Evolutionary conservation across 768 basidiomycete species (phyloP).

Genomic region (Rhizopogon vesiculosus): DNA sequence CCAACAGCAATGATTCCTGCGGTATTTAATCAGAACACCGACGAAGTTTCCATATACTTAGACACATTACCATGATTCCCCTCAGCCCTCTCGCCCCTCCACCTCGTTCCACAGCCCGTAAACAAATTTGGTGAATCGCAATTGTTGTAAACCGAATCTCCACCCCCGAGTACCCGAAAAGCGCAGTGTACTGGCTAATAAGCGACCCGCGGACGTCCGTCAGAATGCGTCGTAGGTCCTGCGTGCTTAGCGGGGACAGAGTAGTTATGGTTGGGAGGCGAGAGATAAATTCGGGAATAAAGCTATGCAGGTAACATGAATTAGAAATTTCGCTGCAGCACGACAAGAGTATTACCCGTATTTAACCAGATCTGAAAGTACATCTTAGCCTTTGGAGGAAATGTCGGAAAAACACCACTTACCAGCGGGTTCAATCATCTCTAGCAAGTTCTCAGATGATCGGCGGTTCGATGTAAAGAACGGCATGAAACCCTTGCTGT

Average conservation of each 20-base stretch:
- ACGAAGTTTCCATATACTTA: not conserved
- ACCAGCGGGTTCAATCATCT: slow-evolving; percentile 72
- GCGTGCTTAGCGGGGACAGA: slow-evolving; percentile 69
- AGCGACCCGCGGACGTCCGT: slow-evolving; percentile 91
- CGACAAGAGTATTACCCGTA: slow-evolving; percentile 52
- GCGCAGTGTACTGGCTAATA: slow-evolving; percentile 81
- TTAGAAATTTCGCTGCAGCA: not conserved
- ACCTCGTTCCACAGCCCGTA: slow-evolving; percentile 71
- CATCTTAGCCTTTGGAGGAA: not conserved
- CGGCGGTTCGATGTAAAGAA: slow-evolving; percentile 79
- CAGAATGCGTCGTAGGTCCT: slow-evolving; percentile 85
- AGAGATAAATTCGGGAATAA: slow-evolving; percentile 94
- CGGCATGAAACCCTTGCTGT: slow-evolving; percentile 36
- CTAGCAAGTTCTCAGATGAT: slow-evolving; percentile 49
- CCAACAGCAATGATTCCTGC: slow-evolving; percentile 76
- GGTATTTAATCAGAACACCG: not conserved
- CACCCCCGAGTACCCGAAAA: slow-evolving; percentile 80
- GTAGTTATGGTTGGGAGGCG: slow-evolving; percentile 91
- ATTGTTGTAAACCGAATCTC: slow-evolving; percentile 83
- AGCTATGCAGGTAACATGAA: slow-evolving; percentile 35
- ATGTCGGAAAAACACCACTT: slow-evolving; percentile 8
- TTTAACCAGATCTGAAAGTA: slow-evolving; percentile 64
- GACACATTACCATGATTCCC: slow-evolving; percentile 67
- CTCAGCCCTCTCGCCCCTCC: slow-evolving; percentile 89
- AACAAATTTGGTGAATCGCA: slow-evolving; percentile 79